Conservation (phyloP, 345 rosid species). For the Ceriops zippeliana region DNA sequence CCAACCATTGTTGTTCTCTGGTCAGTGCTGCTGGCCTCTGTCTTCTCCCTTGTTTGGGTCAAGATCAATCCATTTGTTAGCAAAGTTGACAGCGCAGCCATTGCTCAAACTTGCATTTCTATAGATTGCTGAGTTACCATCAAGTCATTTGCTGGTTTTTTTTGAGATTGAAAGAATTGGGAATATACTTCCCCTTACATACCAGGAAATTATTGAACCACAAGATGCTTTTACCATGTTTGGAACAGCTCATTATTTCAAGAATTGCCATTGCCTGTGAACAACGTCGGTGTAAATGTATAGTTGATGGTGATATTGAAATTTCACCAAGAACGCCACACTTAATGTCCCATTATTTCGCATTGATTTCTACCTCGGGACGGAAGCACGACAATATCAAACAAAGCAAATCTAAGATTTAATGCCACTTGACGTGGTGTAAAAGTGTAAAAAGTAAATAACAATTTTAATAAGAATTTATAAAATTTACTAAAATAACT, state of each 20-base stretch:
- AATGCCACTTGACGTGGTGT: no score
- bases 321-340: no score
- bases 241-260: slow-evolving; percentile 1
- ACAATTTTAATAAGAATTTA: no score
- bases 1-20: slow-evolving; percentile 92
- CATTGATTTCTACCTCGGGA: no score
- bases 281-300: background rate
- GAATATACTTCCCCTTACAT: background rate
- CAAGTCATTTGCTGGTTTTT: background rate
- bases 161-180: background rate
- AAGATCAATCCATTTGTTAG: slow-evolving; percentile 77
- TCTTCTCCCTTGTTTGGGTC: slow-evolving; percentile 95
- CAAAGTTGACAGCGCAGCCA: slow-evolving; percentile 20
- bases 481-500: no score
- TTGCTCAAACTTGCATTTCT: slow-evolving; percentile 58
- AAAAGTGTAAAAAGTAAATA: no score
- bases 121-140: slow-evolving; percentile 63
- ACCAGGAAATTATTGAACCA: background rate
- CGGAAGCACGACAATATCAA: no score
- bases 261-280: background rate
- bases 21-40: slow-evolving; percentile 94
- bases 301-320: no score
- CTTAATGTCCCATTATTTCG: no score
- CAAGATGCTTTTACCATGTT: slow-evolving; percentile 11
- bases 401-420: no score